Conservation (phyloP, 768 basidiomycete species). For the Steccherinum ochraceum region DNA sequence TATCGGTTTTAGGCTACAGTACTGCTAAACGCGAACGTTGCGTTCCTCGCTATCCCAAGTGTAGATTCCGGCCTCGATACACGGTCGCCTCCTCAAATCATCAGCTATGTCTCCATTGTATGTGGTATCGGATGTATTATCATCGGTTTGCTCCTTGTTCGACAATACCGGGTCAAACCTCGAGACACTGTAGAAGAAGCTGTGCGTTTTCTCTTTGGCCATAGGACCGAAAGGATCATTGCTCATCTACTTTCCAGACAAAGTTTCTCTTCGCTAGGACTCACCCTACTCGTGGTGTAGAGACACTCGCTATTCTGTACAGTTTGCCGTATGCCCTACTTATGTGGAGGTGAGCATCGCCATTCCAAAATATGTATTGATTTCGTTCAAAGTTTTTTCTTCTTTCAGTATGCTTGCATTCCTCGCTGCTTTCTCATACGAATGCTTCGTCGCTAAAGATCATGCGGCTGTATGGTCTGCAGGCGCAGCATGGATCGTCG, state of each 20-base stretch:
- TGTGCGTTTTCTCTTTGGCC: not conserved
- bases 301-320: not conserved
- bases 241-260: not conserved
- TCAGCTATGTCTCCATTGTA: constrained; percentile 14
- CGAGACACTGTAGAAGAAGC: not conserved
- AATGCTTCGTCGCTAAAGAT: not conserved
- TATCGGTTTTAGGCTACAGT: not conserved
- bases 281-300: not conserved
- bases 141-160: constrained; percentile 6
- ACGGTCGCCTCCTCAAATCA: constrained; percentile 16
- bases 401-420: constrained; percentile 1
- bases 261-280: not conserved
- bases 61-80: not conserved
- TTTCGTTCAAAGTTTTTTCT: constrained; percentile 13
- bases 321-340: not conserved
- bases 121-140: constrained; percentile 9
- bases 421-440: not conserved
- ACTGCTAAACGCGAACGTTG: not conserved
- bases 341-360: constrained; percentile 1
- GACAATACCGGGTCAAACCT: not conserved
- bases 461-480: not conserved
- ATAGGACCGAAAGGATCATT: no score
- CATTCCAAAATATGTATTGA: constrained; percentile 12
- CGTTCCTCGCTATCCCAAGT: not conserved
- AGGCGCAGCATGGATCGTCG: not conserved